A percentile compares a stretch with the other conserved stretches of the same genome.
These are phyloP conservation scores for Globisporangium spiculum DNA, from an alignment of 352 stramenopile species.

Conservation along the genomic window DNA sequence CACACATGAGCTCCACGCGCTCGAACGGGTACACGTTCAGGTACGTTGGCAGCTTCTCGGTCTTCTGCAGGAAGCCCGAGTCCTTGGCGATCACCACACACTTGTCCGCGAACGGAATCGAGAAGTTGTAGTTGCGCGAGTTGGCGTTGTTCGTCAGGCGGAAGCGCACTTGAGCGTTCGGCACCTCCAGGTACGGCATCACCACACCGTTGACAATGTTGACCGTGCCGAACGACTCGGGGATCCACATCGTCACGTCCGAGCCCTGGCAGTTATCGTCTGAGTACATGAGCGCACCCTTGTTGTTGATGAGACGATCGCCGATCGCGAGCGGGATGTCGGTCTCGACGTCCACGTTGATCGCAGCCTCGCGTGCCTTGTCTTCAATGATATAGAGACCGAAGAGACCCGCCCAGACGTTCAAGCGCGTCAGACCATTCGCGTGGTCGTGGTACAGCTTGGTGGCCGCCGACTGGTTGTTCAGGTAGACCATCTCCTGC, in stretches of 20 bases:
- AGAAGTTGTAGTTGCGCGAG: conserved; percentile 73
- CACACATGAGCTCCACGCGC: conserved; percentile 54
- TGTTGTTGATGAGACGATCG: conserved; percentile 50
- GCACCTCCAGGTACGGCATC: conserved; percentile 66
- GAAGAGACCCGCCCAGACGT: conserved; percentile 58
- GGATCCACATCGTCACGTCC: conserved; percentile 45
- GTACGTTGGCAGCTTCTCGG: conserved; percentile 21
- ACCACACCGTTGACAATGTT: conserved; percentile 70
- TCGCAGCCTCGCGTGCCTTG: conserved; percentile 32
- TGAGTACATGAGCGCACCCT: conserved; percentile 60
- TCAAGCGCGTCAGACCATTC: conserved; percentile 62
- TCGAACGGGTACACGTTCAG: conserved; percentile 59
- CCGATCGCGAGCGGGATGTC: conserved; percentile 58
- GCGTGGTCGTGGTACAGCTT: conserved; percentile 78
- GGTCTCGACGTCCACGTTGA: conserved; percentile 55
- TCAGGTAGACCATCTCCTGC: conserved; percentile 48
- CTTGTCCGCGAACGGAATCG: conserved; percentile 58
- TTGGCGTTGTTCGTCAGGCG: conserved; percentile 60
- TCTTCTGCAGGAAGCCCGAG: conserved; percentile 51
- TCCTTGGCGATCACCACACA: conserved; percentile 65
- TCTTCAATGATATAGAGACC: conserved; percentile 65
- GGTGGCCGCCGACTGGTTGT: conserved; percentile 66
- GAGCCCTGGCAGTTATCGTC: conserved; percentile 51
- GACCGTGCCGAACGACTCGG: conserved; percentile 57
- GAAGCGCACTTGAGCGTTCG: conserved; percentile 56